Evolutionary conservation across 2,329 filamentous ascomycete genomes (phyloP), one percentile per base, ranked within the genome.

Genomic region (Aspergillus ochraceus): DNA sequence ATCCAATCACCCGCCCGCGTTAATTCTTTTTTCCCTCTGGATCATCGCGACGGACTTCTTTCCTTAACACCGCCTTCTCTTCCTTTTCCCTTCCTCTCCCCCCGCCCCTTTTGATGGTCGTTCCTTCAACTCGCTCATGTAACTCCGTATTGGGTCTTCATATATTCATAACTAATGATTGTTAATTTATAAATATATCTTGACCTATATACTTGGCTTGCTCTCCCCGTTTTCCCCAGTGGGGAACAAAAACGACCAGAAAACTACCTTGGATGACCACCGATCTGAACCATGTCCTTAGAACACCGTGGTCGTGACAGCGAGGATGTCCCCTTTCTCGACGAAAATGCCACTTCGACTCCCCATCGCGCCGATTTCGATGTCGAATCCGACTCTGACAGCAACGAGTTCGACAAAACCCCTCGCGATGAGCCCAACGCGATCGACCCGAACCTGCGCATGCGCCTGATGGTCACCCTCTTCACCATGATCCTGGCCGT

Each of bases 401-500:
- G 19, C 36, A 45, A n/a, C 46, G 26, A 49, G 14, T 20, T 57
- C 12, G 51, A 51, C n/a, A 59, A 60, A 14, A 26, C 57, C 51
- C 52, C 30, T 10, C 36, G 55, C 24, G 60, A 61, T 45, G 32
- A 58, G 54, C 55, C 19, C 53, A 55, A 62, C 59, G 52, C 52
- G 24, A 62, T 66, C 45, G 59, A 64, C 36, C 64, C 66, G n/a
- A 70, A 69, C 3, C 66, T 76, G 42, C 71, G 70, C 24, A 66
- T 71, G 20, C 74, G 74, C 4, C 67, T 81, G 12, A 74, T 76
- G 62, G 67, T 79, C 49, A 71, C 73, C 45, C 68, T 82, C 24
- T 74, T 82, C 60, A 67, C 74, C 36, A 75, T 82, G 62, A 67
- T 79, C 6, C 70, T 79, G 22, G 69, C 74, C 26, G 70, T 81